A percentile compares a stretch with the other conserved stretches of the same genome.
These are phyloP conservation scores for Pleurotus eryngii DNA, from an alignment of 768 basidiomycete species.

Conservation along the genomic window DNA sequence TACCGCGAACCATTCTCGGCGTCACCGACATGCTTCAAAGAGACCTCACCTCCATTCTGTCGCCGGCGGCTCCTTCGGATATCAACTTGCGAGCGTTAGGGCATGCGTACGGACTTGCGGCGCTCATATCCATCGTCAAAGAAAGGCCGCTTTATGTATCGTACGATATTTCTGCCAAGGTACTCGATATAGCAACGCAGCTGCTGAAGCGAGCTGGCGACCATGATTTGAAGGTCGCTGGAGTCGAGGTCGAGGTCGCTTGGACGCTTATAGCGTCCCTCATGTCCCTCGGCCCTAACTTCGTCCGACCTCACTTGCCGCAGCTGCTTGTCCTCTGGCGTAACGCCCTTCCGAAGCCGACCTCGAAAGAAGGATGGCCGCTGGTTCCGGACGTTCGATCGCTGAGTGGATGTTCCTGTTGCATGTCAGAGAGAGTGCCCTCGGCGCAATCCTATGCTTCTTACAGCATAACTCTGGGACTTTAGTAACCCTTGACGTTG, in stretches of 20 bases:
- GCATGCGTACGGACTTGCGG: constrained; percentile 86
- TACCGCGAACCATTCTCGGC: constrained; percentile 74
- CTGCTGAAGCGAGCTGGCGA: constrained; percentile 90
- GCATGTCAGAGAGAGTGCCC: constrained; percentile 84
- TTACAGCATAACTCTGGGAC: constrained; percentile 71
- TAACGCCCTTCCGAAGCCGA: constrained; percentile 94
- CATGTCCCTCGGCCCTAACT: constrained; percentile 90
- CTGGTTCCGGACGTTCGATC: constrained; percentile 56
- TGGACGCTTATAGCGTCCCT: constrained; percentile 91
- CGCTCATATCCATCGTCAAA: constrained; percentile 81
- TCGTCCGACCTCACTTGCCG: constrained; percentile 89
- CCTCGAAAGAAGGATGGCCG: constrained; percentile 72
- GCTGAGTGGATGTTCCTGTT: constrained; percentile 91
- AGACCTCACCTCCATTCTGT: constrained; percentile 71
- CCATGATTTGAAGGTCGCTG: constrained; percentile 80
- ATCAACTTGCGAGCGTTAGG: constrained; percentile 73
- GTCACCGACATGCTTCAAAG: constrained; percentile 82
- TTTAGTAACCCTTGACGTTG: constrained; percentile 87
- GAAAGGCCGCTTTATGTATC: constrained; percentile 91
- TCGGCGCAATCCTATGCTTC: constrained; percentile 88
- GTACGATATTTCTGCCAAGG: constrained; percentile 87
- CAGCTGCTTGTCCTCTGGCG: constrained; percentile 96
- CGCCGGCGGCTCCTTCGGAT: constrained; percentile 70
- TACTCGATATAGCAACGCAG: constrained; percentile 86
- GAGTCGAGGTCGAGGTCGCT: constrained; percentile 86